Conservation (phyloP, 2,329 filamentous ascomycete genomes). For the Colletotrichum sp. region DNA sequence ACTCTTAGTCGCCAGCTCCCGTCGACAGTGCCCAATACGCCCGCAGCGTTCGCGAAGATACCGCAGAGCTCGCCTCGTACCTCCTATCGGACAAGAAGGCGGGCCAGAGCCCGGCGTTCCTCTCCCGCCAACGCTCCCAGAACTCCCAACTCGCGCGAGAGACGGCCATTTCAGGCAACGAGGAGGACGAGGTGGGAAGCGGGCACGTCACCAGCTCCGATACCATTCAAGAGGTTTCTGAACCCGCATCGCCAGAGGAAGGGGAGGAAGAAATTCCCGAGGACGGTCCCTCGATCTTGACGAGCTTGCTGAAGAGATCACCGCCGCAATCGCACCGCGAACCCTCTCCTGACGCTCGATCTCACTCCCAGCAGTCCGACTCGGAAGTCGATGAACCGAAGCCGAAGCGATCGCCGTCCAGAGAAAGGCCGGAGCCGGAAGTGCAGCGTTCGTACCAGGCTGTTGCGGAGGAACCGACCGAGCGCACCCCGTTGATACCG, state of each 20-base stretch:
- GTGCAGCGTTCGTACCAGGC: conserved; percentile 2
- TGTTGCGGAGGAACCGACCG: conserved; percentile 31
- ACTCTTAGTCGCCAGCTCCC: conserved; percentile 36
- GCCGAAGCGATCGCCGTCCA: conserved; percentile 3
- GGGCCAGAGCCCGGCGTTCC: conserved; percentile 48
- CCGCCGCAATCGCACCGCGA: conserved; percentile 41
- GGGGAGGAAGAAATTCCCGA: conserved; percentile 26
- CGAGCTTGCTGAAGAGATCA: conserved; percentile 54
- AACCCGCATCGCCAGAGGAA: conserved; percentile 53
- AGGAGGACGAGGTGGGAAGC: conserved; percentile 25
- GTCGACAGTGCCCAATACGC: conserved; percentile 76
- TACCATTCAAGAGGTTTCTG: conserved; percentile 65
- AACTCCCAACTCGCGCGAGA: conserved; percentile 32
- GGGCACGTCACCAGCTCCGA: conserved; percentile 39
- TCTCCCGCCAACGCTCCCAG: conserved; percentile 41
- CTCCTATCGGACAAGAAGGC: conserved; percentile 69
- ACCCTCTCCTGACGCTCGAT: conserved; percentile 28
- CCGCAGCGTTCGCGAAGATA: conserved; percentile 81
- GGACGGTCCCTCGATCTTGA: conserved; percentile 49
- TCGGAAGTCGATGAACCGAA: neutral
- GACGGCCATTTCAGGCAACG: conserved; percentile 27
- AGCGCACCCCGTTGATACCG: conserved; percentile 53
- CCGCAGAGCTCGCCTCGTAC: conserved; percentile 84
- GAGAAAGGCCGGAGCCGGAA: conserved; percentile 5
- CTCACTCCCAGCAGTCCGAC: conserved; percentile 7